Evolutionary conservation across 2,329 filamentous ascomycete species (phyloP), one percentile per base, ranked within the genome.

Genomic region (Mycosphaerella sp.): DNA sequence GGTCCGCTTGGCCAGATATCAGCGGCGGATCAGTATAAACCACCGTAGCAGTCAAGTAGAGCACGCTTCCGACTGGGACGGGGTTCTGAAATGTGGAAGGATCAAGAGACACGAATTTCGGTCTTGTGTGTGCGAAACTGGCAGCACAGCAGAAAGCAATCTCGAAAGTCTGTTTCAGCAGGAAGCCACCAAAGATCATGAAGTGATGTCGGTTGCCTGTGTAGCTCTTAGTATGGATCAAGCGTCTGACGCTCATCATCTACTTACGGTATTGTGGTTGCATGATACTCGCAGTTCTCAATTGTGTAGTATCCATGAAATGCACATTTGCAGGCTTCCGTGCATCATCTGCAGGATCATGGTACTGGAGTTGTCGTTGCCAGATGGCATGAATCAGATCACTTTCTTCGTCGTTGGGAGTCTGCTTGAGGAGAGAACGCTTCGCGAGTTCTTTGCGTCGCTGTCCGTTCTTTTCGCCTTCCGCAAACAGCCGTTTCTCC

Each of bases 101-200:
- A 57, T 88, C 85, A 30, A 87, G 78, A 6, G 81, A 84, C 45
- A 88, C 73, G 72, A 88, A 88, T 13, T 80, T 84, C 1, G 85
- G 85, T 2, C 84, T 75, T 1, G 79, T 77, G 63, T 86, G 84
- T 0, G 84, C 80, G 63, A 87, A 86, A 7, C 80, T 80, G 1
- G 85, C 83, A 0, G 83, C 84, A 62, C 83, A 86, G 66, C 84
- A 87, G 69, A 88, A 89, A 1, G 85, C 85, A 6, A 88, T 75
- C 68, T 89, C 85, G 61, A 87, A 88, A 0, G 84, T 85, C 62
- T 86, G 81, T 64, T 86, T 86, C 9, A 89, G 73, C 9, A 88
- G 76, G 64, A 84, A 87, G 12, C 85, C 85, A 45, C 85, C 85
- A 61, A 88, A 89, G 49, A 89, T 86, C 84, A 87, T 87, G 66